These are phyloP conservation scores for Coemansia sp. DNA, from an alignment of 192 early-diverging fungal species.

Conservation along the genomic window DNA sequence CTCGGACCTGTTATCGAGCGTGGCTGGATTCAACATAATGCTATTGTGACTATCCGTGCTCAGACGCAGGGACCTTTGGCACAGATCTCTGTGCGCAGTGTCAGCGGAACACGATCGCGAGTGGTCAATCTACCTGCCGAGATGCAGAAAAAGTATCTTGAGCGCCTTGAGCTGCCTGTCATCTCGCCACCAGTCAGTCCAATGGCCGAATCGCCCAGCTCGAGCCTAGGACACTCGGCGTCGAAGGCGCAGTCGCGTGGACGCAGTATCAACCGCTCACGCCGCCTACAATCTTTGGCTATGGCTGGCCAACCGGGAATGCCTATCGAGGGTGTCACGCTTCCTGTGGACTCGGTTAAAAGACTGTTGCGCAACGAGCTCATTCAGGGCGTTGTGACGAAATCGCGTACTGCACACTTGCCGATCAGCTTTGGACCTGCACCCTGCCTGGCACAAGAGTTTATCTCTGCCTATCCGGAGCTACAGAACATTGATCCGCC, in stretches of 20 bases:
- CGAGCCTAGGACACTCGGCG: constrained; percentile 22
- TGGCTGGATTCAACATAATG: constrained; percentile 85
- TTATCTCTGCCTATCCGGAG: constrained; percentile 67
- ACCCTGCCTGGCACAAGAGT: constrained; percentile 47
- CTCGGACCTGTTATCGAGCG: constrained; percentile 56
- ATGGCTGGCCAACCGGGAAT: constrained; percentile 5
- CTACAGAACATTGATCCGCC: constrained; percentile 58
- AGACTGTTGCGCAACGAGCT: constrained; percentile 44
- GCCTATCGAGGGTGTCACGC: constrained; percentile 14
- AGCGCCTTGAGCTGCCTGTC: constrained; percentile 16
- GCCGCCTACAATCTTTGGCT: constrained; percentile 23
- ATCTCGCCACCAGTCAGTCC: constrained; percentile 21
- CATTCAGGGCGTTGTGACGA: constrained; percentile 7
- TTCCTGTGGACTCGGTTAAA: constrained; percentile 33
- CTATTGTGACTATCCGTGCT: constrained; percentile 74
- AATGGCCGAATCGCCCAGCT: constrained; percentile 45
- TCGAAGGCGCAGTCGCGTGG: constrained; percentile 21
- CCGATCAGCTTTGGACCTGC: constrained; percentile 39
- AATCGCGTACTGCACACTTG: constrained; percentile 16
- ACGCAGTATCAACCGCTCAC: constrained; percentile 33
- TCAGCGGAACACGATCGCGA: constrained; percentile 73
- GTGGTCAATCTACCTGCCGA: constrained; percentile 50
- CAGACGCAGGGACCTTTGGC: constrained; percentile 68
- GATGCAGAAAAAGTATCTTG: constrained; percentile 22
- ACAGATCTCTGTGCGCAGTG: constrained; percentile 78